phyloP scores from a whole-genome alignment of 148 eudicot species.

The Dianthus caryophyllus region DNA sequence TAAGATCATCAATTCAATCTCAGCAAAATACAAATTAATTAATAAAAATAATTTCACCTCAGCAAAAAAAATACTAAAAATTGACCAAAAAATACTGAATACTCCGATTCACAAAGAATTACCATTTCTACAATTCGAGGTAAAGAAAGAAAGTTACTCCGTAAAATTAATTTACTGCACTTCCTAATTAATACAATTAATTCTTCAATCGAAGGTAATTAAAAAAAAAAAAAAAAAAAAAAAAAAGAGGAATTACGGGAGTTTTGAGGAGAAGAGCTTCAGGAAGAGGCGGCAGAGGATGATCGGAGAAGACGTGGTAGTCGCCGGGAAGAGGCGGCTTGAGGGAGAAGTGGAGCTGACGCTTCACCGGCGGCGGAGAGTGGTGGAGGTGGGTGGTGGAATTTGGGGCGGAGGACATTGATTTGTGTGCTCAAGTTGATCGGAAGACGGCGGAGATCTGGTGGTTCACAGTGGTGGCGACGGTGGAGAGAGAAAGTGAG shows the following conservation, averaged over 20 bases:
- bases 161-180: no score
- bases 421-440: background rate
- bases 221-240: background rate
- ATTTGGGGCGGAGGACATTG: conserved; percentile 16
- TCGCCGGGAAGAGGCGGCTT: conserved; percentile 70
- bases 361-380: conserved; percentile 12
- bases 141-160: no score
- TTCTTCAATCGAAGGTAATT: no score
- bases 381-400: conserved; percentile 12
- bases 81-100: background rate
- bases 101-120: no score
- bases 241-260: conserved; percentile 40
- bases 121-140: no score
- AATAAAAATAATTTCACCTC: background rate
- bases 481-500: no score
- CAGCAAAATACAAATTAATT: background rate
- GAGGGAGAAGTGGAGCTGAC: conserved; percentile 24
- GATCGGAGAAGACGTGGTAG: conserved; percentile 59
- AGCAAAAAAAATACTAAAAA: background rate
- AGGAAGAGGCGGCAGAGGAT: conserved; percentile 10
- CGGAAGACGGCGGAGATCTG: background rate
- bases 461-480: conserved; percentile 3
- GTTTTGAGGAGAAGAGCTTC: conserved; percentile 59
- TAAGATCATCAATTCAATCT: conserved; percentile 26
- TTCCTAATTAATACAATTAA: no score